Evolutionary conservation across 441 rosid species (phyloP).

Genomic region (Euphorbia celastroides): DNA sequence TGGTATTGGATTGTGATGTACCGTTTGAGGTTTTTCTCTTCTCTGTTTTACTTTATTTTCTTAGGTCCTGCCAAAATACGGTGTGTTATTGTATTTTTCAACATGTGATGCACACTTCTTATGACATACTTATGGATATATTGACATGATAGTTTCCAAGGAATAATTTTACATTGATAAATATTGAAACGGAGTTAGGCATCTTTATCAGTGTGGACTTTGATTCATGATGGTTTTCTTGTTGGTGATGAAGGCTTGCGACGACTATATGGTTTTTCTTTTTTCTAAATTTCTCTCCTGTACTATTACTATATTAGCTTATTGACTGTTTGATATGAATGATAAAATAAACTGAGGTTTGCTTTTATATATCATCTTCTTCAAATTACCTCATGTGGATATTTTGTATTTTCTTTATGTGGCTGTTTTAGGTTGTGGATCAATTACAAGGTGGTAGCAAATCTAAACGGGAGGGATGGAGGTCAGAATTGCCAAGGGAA

Average conservation of each 20-base stretch:
- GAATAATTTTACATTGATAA: background rate
- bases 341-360: background rate
- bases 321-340: background rate
- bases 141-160: background rate
- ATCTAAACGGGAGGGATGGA: slow-evolving; percentile 63
- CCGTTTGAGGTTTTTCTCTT: background rate
- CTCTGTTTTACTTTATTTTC: background rate
- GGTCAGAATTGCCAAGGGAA: slow-evolving; percentile 53
- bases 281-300: background rate
- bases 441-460: slow-evolving; percentile 74
- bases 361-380: background rate
- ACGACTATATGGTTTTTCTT: background rate
- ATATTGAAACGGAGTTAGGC: background rate
- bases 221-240: background rate
- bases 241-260: background rate
- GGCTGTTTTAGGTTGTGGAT: slow-evolving; percentile 99
- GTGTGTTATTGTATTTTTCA: background rate
- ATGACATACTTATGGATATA: background rate
- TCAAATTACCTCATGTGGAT: background rate
- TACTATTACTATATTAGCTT: background rate
- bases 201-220: background rate
- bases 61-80: background rate
- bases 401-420: slow-evolving; percentile 16
- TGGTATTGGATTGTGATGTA: background rate
- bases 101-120: background rate